These are phyloP conservation scores for Vaccinium darrowii DNA, from an alignment of 148 eudicot genomes.

Conservation along the genomic window DNA sequence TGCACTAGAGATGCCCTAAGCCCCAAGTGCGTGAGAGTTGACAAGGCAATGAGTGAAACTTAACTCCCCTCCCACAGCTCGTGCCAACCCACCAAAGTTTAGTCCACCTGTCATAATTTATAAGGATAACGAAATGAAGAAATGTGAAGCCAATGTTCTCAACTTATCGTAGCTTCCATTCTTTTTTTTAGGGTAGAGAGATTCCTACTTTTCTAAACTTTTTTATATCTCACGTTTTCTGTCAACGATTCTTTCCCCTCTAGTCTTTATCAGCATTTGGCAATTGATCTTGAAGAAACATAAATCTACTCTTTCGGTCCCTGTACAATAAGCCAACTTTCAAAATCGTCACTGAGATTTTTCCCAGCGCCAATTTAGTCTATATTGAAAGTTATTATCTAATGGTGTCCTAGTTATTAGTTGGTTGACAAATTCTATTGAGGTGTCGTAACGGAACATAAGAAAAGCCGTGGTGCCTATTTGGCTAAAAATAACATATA, in stretches of 20 bases:
- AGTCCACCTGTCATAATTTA: neutral
- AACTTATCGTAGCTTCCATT: neutral
- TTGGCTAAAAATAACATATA: too few species aligned
- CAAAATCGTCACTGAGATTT: neutral
- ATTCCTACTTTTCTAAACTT: neutral
- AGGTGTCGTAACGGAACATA: too few species aligned
- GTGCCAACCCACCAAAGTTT: neutral
- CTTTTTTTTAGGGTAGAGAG: neutral
- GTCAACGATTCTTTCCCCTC: neutral
- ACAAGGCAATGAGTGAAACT: neutral
- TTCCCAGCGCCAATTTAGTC: neutral
- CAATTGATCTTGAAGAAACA: neutral
- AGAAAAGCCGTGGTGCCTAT: too few species aligned
- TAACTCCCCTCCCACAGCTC: neutral
- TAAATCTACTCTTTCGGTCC: neutral
- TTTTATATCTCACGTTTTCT: neutral
- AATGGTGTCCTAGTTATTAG: too few species aligned
- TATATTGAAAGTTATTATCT: neutral
- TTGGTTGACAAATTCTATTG: too few species aligned
- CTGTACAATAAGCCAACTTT: neutral
- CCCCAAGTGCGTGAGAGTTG: neutral
- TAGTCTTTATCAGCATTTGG: neutral
- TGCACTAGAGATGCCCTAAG: neutral
- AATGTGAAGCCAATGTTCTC: neutral
- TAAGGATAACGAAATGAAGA: neutral